These are phyloP conservation scores for Diaporthe humulicola DNA, from an alignment of 2,329 filamentous ascomycete species.

Conservation along the genomic window DNA sequence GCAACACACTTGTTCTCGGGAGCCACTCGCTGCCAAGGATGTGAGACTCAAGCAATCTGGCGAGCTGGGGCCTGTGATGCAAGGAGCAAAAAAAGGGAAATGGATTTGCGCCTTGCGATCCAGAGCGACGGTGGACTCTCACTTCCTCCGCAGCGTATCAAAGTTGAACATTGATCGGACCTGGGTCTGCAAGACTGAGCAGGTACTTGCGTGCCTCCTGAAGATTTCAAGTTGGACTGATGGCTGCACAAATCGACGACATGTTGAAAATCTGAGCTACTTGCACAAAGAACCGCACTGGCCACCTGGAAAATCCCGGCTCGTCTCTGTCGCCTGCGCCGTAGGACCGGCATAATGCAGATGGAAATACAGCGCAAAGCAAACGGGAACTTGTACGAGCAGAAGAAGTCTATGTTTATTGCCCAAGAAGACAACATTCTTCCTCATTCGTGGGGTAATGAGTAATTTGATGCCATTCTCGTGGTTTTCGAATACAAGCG, in stretches of 20 bases:
- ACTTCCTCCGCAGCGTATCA: neutral
- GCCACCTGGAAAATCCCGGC: neutral
- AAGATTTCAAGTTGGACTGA: neutral
- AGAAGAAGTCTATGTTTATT: neutral
- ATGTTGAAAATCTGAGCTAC: neutral
- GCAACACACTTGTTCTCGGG: neutral
- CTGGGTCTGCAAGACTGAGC: neutral
- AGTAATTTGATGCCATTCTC: neutral
- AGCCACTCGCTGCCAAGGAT: neutral
- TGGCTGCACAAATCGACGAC: neutral
- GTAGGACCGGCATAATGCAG: neutral
- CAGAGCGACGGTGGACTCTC: neutral
- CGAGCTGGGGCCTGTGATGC: neutral
- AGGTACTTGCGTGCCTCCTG: neutral
- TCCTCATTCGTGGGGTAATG: too few species aligned
- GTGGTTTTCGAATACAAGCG: neutral
- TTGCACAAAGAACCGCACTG: constrained; percentile 7
- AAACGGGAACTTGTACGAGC: neutral
- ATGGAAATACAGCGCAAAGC: neutral
- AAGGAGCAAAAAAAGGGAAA: neutral
- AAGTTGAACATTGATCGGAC: neutral
- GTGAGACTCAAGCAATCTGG: neutral
- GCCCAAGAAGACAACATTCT: too few species aligned
- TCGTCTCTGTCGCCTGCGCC: neutral
- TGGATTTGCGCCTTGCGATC: neutral